Evolutionary conservation across 2,329 filamentous ascomycete genomes (phyloP), one percentile per base, ranked within the genome.

Genomic region (Epichloe glyceriae): DNA sequence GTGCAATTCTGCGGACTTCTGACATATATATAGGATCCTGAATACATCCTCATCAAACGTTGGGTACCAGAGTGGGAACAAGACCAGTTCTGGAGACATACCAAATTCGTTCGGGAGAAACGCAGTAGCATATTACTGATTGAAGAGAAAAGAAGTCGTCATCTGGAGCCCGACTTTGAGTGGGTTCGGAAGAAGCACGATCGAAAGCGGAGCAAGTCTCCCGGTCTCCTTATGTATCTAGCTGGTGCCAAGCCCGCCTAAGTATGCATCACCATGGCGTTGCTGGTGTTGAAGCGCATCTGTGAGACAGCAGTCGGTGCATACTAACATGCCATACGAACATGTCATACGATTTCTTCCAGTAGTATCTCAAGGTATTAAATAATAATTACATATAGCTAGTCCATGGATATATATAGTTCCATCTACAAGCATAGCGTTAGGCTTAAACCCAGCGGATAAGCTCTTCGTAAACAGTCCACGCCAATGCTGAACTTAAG

Each of bases 401-500:
- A 30, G 8, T 30, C 26, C 26, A 10, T 30, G 26, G n/a, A n/a
- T n/a, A 30, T 10, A 30, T 30, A 11, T 30, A 11, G 26, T 30
- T 30, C 3, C 26, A 30, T 30, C 8, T 30, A 30, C 26, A 30
- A 30, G 26, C 26, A 4, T 3, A 30, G 26, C 26, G 26, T 30
- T 8, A 0, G 26, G 19, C 19, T 14, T 39, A 17, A 20, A n/a
- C 17, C 58, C 86, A 76, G 53, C 90, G 73, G 55, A 97, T 85
- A 59, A 96, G 68, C 67, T 96, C 91, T 70, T 98, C 93, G 63
- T 98, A 98, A 40, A 96, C 75, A 10, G 91, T 97, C 93, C 93
- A 98, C 7, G 91, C 91, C 58, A 97, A 74, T n/a, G 93, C 93
- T 49, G 86, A 91, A 67, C 90, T 96, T 43, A 96, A 69, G 5